phyloP scores from a whole-genome alignment of 78 protist species.

The Planoprotostelium fungivorum region DNA sequence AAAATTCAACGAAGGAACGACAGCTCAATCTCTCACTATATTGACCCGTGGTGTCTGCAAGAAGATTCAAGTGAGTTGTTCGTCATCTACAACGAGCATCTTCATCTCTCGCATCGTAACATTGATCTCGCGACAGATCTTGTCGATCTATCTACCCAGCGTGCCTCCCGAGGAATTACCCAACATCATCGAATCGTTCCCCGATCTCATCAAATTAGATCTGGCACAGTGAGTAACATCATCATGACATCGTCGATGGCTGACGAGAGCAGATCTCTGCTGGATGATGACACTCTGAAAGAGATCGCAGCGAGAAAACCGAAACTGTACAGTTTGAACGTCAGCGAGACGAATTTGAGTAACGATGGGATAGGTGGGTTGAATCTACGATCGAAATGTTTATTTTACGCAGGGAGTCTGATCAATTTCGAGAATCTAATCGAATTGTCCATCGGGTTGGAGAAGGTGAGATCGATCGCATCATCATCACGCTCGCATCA shows the following conservation, averaged over 20 bases:
- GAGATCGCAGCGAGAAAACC: background rate
- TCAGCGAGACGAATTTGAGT: background rate
- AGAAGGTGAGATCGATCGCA: background rate
- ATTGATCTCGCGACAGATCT: too few species aligned
- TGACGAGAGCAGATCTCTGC: background rate
- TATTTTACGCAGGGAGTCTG: background rate
- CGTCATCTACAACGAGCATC: background rate
- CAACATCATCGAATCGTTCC: background rate
- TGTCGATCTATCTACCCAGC: background rate
- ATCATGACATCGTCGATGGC: background rate
- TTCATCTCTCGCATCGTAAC: background rate
- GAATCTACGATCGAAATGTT: background rate
- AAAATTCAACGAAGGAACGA: background rate
- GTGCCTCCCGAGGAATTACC: background rate
- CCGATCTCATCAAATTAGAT: background rate
- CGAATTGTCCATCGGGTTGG: background rate
- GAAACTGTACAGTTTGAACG: background rate
- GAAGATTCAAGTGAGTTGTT: background rate
- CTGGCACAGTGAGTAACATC: background rate
- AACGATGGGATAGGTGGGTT: background rate
- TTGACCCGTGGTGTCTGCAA: background rate
- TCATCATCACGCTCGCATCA: too few species aligned
- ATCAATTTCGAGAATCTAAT: background rate
- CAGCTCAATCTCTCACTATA: background rate
- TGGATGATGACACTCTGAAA: background rate